phyloP scores from a whole-genome alignment of 805 yeast species.

The Candida boidinii region DNA sequence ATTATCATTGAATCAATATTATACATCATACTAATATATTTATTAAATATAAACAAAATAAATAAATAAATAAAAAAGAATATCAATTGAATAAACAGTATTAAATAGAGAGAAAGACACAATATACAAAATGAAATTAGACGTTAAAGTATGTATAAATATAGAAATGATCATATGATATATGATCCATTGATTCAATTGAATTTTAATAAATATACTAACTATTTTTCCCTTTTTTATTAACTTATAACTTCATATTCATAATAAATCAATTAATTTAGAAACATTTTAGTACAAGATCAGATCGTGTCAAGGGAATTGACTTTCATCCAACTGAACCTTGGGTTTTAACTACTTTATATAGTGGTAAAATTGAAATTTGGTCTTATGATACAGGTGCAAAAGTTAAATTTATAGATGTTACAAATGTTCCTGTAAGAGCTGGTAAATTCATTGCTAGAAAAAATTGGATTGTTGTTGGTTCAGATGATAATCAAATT shows the following conservation, averaged over 20 bases:
- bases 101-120: neutral
- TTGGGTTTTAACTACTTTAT: conserved; percentile 88
- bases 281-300: conserved; percentile 82
- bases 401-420: conserved; percentile 83
- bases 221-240: neutral
- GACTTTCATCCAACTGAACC: conserved; percentile 98
- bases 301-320: conserved; percentile 95
- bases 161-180: neutral
- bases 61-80: too few species aligned
- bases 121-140: conserved; percentile 34
- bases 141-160: conserved; percentile 31
- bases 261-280: conserved; percentile 17
- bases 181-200: neutral
- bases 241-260: neutral
- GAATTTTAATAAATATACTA: neutral
- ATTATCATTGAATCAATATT: too few species aligned
- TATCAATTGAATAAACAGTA: too few species aligned
- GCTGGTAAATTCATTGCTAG: conserved; percentile 93
- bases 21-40: too few species aligned
- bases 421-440: conserved; percentile 93
- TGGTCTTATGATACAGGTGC: conserved; percentile 88
- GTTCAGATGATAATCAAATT: conserved; percentile 91
- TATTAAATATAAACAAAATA: too few species aligned
- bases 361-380: conserved; percentile 84
- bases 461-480: conserved; percentile 95